Conservation (phyloP, 1,284 basidiomycete species). For the Polyporus tsugae region DNA sequence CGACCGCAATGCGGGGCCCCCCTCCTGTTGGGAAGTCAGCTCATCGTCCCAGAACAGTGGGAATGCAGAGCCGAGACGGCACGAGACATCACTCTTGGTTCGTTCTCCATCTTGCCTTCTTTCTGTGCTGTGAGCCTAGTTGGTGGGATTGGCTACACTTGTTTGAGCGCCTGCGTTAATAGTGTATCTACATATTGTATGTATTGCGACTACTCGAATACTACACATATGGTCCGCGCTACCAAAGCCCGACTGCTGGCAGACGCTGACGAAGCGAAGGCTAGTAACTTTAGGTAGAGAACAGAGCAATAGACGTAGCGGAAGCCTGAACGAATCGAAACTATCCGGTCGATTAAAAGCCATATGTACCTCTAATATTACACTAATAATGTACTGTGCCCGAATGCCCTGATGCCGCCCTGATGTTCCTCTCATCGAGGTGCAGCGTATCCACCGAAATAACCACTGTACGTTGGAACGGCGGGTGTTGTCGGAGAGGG, state of each 20-base stretch:
- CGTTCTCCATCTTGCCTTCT: neutral
- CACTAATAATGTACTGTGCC: slow-evolving; percentile 26
- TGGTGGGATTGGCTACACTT: neutral
- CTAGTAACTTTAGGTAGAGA: neutral
- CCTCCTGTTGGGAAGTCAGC: slow-evolving; percentile 46
- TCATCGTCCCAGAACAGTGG: slow-evolving; percentile 33
- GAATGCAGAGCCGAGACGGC: slow-evolving; percentile 45
- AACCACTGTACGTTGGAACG: slow-evolving; percentile 28
- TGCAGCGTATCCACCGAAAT: slow-evolving; percentile 38
- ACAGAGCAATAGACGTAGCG: neutral
- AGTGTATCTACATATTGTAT: neutral
- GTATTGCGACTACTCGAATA: slow-evolving; percentile 2
- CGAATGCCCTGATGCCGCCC: neutral
- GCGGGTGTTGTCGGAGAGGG: slow-evolving; percentile 34
- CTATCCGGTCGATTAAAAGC: slow-evolving; percentile 7
- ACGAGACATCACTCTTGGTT: slow-evolving; percentile 24
- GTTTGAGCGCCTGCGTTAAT: neutral
- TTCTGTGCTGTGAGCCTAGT: neutral
- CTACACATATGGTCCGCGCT: neutral
- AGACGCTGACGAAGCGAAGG: neutral
- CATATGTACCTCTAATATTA: slow-evolving; percentile 25
- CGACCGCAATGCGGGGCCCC: slow-evolving; percentile 16
- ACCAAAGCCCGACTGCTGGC: neutral
- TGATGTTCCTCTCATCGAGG: slow-evolving; percentile 30
- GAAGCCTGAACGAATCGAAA: neutral